These are phyloP conservation scores for Nothophoma quercina DNA, from an alignment of 2,329 filamentous ascomycete genomes.

Conservation along the genomic window DNA sequence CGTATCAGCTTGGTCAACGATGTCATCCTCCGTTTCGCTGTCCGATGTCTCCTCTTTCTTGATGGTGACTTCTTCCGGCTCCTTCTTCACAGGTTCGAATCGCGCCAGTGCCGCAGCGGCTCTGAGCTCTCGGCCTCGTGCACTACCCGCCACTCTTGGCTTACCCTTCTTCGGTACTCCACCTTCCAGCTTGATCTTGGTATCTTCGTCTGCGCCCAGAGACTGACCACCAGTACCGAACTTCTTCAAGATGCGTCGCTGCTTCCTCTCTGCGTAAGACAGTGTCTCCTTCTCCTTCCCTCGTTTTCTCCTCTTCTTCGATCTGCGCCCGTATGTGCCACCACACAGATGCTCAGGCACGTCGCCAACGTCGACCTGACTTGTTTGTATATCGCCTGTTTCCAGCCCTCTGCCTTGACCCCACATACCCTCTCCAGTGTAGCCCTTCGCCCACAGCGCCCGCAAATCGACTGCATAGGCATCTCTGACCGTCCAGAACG, in stretches of 20 bases:
- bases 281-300: slow-evolving; percentile 56
- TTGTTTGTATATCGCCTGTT: slow-evolving; percentile 48
- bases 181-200: slow-evolving; percentile 71
- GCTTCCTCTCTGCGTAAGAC: slow-evolving; percentile 75
- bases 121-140: slow-evolving; percentile 75
- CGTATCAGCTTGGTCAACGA: slow-evolving; percentile 52
- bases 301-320: slow-evolving; percentile 60
- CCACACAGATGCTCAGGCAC: slow-evolving; percentile 74
- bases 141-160: slow-evolving; percentile 77
- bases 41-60: slow-evolving; percentile 49
- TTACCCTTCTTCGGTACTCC: slow-evolving; percentile 69
- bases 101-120: slow-evolving; percentile 79
- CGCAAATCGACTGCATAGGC: slow-evolving; percentile 75
- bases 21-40: slow-evolving; percentile 48
- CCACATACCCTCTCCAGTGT: slow-evolving; percentile 86
- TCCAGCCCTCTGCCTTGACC: slow-evolving; percentile 71
- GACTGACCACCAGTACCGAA: slow-evolving; percentile 75
- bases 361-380: slow-evolving; percentile 34
- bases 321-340: slow-evolving; percentile 71
- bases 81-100: slow-evolving; percentile 64
- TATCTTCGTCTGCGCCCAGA: slow-evolving; percentile 72
- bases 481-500: slow-evolving; percentile 83
- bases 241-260: slow-evolving; percentile 75
- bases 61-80: slow-evolving; percentile 44
- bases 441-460: slow-evolving; percentile 71